Evolutionary conservation across 2,329 filamentous ascomycete species (phyloP).

Genomic region (Cercospora sp.): DNA sequence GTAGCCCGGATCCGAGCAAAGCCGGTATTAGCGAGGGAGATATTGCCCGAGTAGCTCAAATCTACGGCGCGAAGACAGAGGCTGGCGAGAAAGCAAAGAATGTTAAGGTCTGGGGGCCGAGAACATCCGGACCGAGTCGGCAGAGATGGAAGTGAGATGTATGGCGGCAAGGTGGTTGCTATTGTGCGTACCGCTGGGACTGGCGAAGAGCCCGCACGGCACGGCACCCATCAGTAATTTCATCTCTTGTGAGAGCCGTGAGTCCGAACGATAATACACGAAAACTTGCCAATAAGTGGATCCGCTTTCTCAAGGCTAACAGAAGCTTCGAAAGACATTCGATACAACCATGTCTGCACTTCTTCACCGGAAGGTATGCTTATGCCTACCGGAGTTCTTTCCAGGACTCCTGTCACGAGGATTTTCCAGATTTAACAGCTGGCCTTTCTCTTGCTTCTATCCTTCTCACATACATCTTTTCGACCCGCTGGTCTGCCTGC

Average conservation of each 20-base stretch:
- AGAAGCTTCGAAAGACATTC: background rate
- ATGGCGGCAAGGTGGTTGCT: background rate
- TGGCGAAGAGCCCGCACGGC: background rate
- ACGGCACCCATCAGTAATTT: background rate
- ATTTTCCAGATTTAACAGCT: background rate
- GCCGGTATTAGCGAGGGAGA: slow-evolving; percentile 4
- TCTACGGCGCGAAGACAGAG: slow-evolving; percentile 12
- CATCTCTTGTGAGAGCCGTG: background rate
- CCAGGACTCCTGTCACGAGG: background rate
- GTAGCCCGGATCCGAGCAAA: slow-evolving; percentile 1
- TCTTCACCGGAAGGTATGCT: background rate
- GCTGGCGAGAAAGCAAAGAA: slow-evolving; percentile 3
- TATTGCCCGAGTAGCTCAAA: slow-evolving; percentile 7
- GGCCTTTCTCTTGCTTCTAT: background rate
- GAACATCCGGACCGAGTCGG: background rate
- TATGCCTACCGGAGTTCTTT: background rate
- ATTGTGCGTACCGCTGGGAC: background rate
- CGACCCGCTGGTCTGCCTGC: background rate
- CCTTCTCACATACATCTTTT: background rate
- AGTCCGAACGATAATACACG: background rate
- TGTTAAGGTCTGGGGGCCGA: background rate
- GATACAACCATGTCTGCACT: background rate
- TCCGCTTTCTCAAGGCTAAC: background rate
- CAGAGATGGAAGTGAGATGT: background rate
- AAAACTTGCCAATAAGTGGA: background rate